Conservation (phyloP, 2,329 filamentous ascomycete species). For the Fusarium torulosum region DNA sequence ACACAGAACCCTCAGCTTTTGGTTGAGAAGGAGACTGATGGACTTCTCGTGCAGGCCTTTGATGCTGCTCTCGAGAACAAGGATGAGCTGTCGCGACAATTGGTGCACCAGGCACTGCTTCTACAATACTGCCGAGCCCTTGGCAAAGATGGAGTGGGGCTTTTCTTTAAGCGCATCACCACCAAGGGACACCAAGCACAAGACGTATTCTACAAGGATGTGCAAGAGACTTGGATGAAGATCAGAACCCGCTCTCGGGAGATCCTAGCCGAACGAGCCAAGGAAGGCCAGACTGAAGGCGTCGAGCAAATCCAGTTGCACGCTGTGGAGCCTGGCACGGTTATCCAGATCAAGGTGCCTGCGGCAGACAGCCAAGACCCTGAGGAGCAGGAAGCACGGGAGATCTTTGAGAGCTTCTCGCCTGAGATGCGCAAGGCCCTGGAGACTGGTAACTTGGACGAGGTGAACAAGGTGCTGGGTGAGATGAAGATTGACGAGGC, state of each 20-base stretch:
- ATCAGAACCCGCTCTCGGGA: conserved; percentile 84
- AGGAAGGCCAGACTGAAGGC: conserved; percentile 69
- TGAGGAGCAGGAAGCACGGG: conserved; percentile 71
- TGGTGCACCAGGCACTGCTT: conserved; percentile 91
- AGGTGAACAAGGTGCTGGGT: conserved; percentile 71
- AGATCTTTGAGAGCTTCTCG: conserved; percentile 86
- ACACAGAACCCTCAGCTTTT: conserved; percentile 82
- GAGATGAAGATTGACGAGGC: conserved; percentile 91
- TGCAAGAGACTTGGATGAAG: conserved; percentile 85
- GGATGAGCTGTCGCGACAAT: conserved; percentile 83
- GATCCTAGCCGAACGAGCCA: conserved; percentile 69
- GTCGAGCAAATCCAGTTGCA: conserved; percentile 98
- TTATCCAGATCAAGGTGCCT: conserved; percentile 89
- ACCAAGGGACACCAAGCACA: conserved; percentile 90
- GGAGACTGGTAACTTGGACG: conserved; percentile 86
- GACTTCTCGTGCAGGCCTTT: conserved; percentile 90
- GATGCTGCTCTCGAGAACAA: conserved; percentile 84
- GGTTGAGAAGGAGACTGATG: conserved; percentile 88
- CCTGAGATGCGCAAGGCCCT: conserved; percentile 85
- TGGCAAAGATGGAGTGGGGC: conserved; percentile 84
- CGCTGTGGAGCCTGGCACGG: conserved; percentile 91
- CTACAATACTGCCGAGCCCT: conserved; percentile 95
- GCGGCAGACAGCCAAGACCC: conserved; percentile 74
- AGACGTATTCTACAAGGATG: conserved; percentile 92
- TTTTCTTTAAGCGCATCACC: conserved; percentile 98